Evolutionary conservation across 164 flowering plant species (phyloP).

Genomic region (Cinnamomum micranthum): DNA sequence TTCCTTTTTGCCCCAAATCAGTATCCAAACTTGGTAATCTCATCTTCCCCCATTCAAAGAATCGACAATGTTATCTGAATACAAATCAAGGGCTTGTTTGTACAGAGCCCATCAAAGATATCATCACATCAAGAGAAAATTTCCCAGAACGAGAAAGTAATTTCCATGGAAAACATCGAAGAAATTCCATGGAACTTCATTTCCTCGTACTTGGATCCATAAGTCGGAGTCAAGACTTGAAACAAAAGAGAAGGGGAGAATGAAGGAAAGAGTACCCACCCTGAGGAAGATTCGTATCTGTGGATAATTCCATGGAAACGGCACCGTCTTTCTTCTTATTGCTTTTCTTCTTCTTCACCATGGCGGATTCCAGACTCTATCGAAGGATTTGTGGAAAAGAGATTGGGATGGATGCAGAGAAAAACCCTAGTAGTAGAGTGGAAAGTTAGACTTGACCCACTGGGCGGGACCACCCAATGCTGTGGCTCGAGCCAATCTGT

Average conservation of each 20-base stretch:
- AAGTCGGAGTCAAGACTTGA: no score
- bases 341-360: constrained; percentile 45
- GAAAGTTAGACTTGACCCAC: no score
- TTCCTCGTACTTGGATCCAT: neutral
- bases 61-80: neutral
- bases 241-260: no score
- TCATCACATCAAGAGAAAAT: no score
- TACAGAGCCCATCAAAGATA: neutral
- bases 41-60: neutral
- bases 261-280: constrained; percentile 28
- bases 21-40: no score
- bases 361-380: neutral
- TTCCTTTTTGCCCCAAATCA: no score
- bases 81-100: neutral
- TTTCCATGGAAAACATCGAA: neutral
- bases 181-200: neutral
- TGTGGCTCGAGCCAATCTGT: no score
- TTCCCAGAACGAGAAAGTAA: no score
- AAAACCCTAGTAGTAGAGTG: no score
- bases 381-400: no score
- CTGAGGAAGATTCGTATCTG: constrained; percentile 4
- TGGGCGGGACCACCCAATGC: no score
- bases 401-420: no score
- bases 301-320: constrained; percentile 36
- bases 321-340: constrained; percentile 35